phyloP scores from a whole-genome alignment of 768 basidiomycete genomes.

The Suillus weaverae region DNA sequence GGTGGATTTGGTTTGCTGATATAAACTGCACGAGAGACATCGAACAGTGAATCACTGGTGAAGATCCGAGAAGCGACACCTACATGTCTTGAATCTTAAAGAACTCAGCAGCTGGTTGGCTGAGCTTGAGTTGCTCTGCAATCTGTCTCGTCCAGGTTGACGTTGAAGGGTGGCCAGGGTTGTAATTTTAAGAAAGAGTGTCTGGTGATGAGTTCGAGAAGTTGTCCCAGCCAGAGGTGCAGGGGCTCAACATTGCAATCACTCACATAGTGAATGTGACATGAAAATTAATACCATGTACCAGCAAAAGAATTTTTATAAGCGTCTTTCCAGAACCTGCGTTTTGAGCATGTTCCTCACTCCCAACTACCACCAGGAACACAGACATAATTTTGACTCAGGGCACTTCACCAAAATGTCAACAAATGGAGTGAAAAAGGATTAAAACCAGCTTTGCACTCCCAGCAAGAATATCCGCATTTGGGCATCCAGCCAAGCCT shows the following conservation, averaged over 20 bases:
- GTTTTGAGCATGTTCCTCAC: background rate
- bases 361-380: background rate
- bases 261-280: background rate
- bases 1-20: too few relatives aligned
- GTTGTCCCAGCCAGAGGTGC: too few relatives aligned
- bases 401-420: background rate
- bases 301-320: background rate
- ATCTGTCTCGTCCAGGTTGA: too few relatives aligned
- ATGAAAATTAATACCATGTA: background rate
- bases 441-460: background rate
- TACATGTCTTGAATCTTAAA: too few relatives aligned
- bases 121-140: too few relatives aligned
- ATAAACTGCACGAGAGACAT: too few relatives aligned
- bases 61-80: too few relatives aligned
- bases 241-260: background rate
- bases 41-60: too few relatives aligned
- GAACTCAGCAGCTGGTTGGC: too few relatives aligned
- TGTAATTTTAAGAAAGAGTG: too few relatives aligned
- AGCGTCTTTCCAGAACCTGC: background rate
- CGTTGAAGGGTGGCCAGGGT: too few relatives aligned
- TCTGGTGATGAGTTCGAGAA: too few relatives aligned
- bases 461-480: background rate
- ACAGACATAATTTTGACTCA: background rate
- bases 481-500: background rate
- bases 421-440: background rate